These are phyloP conservation scores for Bryum argenteum DNA, from an alignment of 225 moss, liverwort and hornwort species.

Conservation along the genomic window DNA sequence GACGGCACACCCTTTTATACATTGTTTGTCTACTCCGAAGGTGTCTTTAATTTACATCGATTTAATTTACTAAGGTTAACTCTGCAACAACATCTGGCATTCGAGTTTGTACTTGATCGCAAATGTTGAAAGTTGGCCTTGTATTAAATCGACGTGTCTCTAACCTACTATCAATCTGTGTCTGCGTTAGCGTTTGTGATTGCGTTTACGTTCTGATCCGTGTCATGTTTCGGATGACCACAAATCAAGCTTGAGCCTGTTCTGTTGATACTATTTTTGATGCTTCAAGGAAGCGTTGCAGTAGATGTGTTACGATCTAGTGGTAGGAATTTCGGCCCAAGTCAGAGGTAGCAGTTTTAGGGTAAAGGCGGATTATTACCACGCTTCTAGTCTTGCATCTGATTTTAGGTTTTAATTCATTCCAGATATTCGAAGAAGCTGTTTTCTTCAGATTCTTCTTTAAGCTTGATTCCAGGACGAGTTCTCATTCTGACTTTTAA, in stretches of 20 bases:
- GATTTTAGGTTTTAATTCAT: too few relatives aligned
- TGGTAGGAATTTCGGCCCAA: too few relatives aligned
- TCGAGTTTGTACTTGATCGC: neutral
- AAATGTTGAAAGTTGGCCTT: neutral
- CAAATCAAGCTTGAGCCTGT: neutral
- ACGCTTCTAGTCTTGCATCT: too few relatives aligned
- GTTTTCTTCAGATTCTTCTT: too few relatives aligned
- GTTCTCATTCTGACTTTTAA: too few relatives aligned
- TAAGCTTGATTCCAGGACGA: too few relatives aligned
- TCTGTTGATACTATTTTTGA: too few relatives aligned
- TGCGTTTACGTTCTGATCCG: neutral
- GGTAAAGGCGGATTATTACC: too few relatives aligned
- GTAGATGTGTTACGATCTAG: too few relatives aligned
- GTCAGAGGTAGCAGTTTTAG: too few relatives aligned
- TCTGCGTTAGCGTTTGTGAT: neutral
- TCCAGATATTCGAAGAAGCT: too few relatives aligned
- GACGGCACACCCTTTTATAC: conserved; percentile 27
- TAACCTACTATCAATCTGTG: neutral
- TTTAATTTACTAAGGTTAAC: neutral
- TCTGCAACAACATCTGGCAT: neutral
- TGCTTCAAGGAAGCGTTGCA: too few relatives aligned
- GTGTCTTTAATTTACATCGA: neutral
- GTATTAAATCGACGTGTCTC: neutral
- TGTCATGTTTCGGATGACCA: neutral
- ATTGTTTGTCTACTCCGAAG: conserved; percentile 11